Base-by-base conservation (phyloP, 306 rosid species). In the Trifolium pratense region DNA sequence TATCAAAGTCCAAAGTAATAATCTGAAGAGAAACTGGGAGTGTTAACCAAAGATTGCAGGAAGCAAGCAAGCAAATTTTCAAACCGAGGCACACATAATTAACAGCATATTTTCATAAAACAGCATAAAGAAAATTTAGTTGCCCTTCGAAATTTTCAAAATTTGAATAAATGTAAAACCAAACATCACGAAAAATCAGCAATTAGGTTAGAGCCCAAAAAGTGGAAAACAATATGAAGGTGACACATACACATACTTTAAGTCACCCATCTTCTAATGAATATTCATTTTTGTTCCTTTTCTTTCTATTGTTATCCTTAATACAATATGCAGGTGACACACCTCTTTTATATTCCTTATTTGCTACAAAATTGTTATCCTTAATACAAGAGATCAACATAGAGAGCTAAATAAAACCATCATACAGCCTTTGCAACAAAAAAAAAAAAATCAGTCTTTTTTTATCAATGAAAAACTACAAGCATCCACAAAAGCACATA, bases 11-110 rank as follows among this genome's bases (percentile, higher is more conserved):
- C 55, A 29, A 46, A 75, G 66, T 45, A 53, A 55, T 49, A 61
- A 60, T 45, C 14, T 29, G 56, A 46, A 60, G 39, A 68, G 65
- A 71, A 81, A 60, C 49, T 31, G 53, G 49, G 64, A 37, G 64
- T 32, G 45, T 53, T 17, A 66, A 49, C 57, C 70, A 69, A 73
- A 76, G 29, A 63, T 53, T 61, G 59, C 25, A 56, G 78, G 13
- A 55, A 68, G 48, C 56, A 55, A 68, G 39, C 55, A 76, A 59
- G 23, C 21, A 73, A 25, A 66, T 57, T 36, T 18, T 46, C 78
- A 37, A 39, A 40, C 3, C 46, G 15, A 45, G 43, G 56, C 37
- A 68, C 29, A 67, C 25, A 43, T 29, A 55, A 55, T 26, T 36
- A 39, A 11, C 10, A 75, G 66, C 74, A 68, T 42, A 68, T 45